A percentile compares a stretch with the other conserved stretches of the same genome.
phyloP scores from a whole-genome alignment of 108 stramenopile species.

The Skeletonema menzelii region DNA sequence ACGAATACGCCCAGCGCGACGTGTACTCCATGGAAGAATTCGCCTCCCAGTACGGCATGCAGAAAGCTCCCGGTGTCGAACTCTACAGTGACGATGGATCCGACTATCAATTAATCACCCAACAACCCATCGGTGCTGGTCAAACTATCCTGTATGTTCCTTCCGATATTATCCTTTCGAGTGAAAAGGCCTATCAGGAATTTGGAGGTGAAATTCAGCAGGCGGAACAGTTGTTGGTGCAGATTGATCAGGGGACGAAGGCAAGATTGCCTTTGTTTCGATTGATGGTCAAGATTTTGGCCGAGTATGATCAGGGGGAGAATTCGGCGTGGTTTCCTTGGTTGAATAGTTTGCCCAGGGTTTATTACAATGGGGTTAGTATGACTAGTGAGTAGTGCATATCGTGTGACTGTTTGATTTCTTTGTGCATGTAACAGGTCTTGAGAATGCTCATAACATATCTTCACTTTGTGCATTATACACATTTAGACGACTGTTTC shows the following conservation, averaged over 20 bases:
- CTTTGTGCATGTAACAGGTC: too few species aligned
- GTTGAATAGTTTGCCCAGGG: conserved; percentile 31
- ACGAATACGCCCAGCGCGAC: conserved; percentile 27
- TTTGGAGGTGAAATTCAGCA: conserved; percentile 21
- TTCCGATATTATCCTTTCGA: conserved; percentile 5
- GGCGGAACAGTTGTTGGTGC: not conserved
- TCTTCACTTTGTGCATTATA: conserved; percentile 2
- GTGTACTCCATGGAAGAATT: conserved; percentile 56
- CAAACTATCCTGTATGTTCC: conserved; percentile 28
- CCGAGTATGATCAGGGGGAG: conserved; percentile 33
- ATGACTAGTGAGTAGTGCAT: conserved; percentile 38
- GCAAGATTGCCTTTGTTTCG: conserved; percentile 25
- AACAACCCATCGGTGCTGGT: conserved; percentile 13
- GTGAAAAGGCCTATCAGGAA: conserved; percentile 7
- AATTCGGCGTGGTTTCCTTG: conserved; percentile 31
- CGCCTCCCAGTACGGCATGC: conserved; percentile 51
- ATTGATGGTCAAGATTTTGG: conserved; percentile 43
- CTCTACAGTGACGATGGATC: conserved; percentile 30
- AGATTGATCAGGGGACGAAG: conserved; percentile 10
- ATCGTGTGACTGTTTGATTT: not conserved
- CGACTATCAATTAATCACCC: conserved; percentile 24
- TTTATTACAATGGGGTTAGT: conserved; percentile 34
- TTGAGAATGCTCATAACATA: not conserved
- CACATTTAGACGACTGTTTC: conserved; percentile 22
- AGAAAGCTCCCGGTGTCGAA: conserved; percentile 49